Conservation (phyloP, 345 rosid species). For the Erysimum cheiranthoides region DNA sequence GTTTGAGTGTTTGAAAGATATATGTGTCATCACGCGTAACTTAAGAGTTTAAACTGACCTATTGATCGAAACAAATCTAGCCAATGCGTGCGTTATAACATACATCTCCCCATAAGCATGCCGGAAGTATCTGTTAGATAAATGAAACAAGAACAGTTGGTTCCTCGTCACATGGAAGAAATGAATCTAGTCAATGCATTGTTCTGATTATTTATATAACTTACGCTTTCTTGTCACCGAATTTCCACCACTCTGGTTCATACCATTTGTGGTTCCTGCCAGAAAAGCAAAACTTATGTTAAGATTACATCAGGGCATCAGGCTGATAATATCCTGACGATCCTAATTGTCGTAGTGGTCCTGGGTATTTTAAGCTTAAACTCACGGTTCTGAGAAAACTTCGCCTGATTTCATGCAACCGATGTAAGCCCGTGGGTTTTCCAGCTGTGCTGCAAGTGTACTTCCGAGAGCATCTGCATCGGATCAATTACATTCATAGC, state of each 20-base stretch:
- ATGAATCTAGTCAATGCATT: background rate
- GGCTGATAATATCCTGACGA: background rate
- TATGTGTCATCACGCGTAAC: background rate
- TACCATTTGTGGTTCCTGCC: constrained; percentile 75
- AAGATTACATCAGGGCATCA: background rate
- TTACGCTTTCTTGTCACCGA: constrained; percentile 81
- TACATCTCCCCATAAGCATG: constrained; percentile 86
- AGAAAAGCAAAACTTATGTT: constrained; percentile 17
- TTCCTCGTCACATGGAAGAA: background rate
- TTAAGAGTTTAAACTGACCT: constrained; percentile 51
- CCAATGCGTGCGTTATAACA: constrained; percentile 69
- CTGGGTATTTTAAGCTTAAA: constrained; percentile 18
- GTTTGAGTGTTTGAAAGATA: background rate
- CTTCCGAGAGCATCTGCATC: constrained; percentile 71
- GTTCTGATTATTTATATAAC: constrained; percentile 36
- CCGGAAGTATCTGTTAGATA: constrained; percentile 66
- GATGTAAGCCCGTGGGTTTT: constrained; percentile 72
- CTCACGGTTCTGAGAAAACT: constrained; percentile 80
- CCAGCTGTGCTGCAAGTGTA: constrained; percentile 66
- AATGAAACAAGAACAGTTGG: constrained; percentile 22
- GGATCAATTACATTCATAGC: constrained; percentile 29
- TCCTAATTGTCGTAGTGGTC: background rate
- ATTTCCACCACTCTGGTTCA: constrained; percentile 99
- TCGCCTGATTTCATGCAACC: constrained; percentile 93
- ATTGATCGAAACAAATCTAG: constrained; percentile 71